phyloP scores from a whole-genome alignment of 73 alveolate species.

The Symbiodinium pilosum region DNA sequence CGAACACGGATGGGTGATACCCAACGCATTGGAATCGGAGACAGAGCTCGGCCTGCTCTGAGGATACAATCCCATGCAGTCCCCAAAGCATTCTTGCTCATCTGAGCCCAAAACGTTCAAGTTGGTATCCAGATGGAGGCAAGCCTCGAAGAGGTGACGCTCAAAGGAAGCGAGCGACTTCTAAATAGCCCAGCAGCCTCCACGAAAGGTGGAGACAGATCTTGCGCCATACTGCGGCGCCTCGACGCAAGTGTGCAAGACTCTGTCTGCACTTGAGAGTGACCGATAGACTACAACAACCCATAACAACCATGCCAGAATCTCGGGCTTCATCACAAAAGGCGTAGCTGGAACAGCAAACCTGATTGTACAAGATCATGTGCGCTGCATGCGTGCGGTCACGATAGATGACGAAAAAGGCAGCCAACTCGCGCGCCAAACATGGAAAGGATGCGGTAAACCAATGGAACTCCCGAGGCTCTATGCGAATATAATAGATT shows the following conservation, averaged over 20 bases:
- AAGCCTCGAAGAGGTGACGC: not conserved
- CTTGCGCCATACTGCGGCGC: not conserved
- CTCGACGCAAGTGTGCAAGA: not conserved
- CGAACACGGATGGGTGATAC: not conserved
- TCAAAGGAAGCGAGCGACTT: not conserved
- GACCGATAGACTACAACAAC: not conserved
- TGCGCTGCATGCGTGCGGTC: no score
- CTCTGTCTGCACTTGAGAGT: not conserved
- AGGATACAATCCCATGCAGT: no score
- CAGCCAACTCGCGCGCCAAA: not conserved
- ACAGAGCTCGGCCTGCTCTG: not conserved
- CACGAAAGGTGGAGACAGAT: not conserved
- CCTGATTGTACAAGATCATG: not conserved
- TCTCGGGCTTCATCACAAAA: not conserved
- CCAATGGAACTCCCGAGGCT: not conserved
- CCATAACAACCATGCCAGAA: not conserved
- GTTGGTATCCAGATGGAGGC: constrained; percentile 11
- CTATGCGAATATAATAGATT: not conserved
- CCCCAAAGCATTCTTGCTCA: no score
- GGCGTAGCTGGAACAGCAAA: not conserved
- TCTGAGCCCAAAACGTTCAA: not conserved
- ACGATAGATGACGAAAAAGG: no score
- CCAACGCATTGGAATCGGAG: not conserved
- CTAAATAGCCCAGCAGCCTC: not conserved
- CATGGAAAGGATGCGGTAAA: not conserved